Base-by-base conservation (phyloP, 371 early-diverging fungal species). In the Mortierella sp. region DNA sequence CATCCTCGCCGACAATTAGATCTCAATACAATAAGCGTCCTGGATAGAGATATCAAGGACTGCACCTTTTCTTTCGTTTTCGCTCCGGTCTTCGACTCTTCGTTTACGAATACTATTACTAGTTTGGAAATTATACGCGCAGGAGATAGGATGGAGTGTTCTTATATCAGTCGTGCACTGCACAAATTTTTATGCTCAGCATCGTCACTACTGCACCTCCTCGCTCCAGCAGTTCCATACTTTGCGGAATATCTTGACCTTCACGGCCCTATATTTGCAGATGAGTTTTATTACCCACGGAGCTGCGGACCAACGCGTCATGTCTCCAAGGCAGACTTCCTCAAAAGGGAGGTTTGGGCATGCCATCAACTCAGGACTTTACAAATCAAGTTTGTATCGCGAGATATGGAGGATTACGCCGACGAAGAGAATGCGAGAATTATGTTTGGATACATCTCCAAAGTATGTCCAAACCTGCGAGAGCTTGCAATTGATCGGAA, bases 371-470 rank as follows among this genome's bases (percentile, higher is more conserved):
- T 72, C n/a, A 22, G 50, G 38, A 72, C 72, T 0, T 50, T 72
- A n/a, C 50, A 61, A 11, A 48, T 72, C 24, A 48, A 48, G 33
- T 52, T 72, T 41, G 22, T 24, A 2, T 40, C 66, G 1, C 1
- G 21, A 36, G n/a, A 53, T 36, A 55, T 53, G 0, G 4, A 7
- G 13, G 72, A 67, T 48, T n/a, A 47, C 58, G 57, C 70, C 24
- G 61, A 38, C 3, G 36, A 33, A 33, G 57, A 45, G 38, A 72
- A 65, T 19, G 43, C 66, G 9, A 60, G 72, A 13, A 67, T 72
- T 38, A 72, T 72, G 72, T 72, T 72, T 67, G 72, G 67, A 21
- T 72, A 72, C 28, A 28, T 28, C 28, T 28, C 28, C 28, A 28
- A 2, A 28, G 28, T 28, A 28, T 28, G 28, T 2, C 72, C 72